These are phyloP conservation scores for Mrakia frigida DNA, from an alignment of 768 basidiomycete genomes.

Conservation along the genomic window DNA sequence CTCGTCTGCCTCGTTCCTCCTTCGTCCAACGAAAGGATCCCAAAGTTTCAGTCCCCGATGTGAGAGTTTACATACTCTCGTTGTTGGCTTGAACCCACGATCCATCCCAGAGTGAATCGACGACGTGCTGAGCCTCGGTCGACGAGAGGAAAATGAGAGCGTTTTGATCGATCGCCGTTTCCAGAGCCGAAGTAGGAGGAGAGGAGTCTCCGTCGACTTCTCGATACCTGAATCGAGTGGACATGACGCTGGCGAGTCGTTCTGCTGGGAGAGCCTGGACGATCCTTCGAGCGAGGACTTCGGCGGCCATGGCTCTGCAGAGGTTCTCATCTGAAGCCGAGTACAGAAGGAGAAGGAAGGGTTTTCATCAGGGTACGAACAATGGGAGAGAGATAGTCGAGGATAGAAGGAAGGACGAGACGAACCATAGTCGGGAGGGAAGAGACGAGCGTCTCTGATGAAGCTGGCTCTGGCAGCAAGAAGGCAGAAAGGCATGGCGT, in stretches of 20 bases:
- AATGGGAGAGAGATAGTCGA: too few species aligned
- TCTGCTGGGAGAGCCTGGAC: constrained; percentile 66
- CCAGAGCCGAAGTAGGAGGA: constrained; percentile 69
- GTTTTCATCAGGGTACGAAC: too few species aligned
- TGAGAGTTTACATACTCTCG: constrained; percentile 45
- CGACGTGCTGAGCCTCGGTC: constrained; percentile 65
- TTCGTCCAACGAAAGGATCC: too few species aligned
- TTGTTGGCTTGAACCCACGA: constrained; percentile 71
- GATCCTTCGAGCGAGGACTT: constrained; percentile 73
- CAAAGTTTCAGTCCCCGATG: too few species aligned
- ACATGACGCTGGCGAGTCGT: constrained; percentile 62
- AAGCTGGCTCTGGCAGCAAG: constrained; percentile 22
- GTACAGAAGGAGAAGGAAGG: neutral
- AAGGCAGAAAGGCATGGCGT: constrained; percentile 59
- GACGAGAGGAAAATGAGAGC: constrained; percentile 52
- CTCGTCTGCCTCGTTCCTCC: too few species aligned
- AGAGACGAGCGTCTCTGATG: constrained; percentile 56
- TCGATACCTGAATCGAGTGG: constrained; percentile 62
- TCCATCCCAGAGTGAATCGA: constrained; percentile 75
- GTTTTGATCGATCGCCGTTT: constrained; percentile 86
- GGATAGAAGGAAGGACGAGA: neutral
- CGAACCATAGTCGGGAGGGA: constrained; percentile 21
- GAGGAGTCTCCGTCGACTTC: constrained; percentile 72
- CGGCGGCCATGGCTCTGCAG: constrained; percentile 70
- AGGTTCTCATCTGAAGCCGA: constrained; percentile 60